Evolutionary conservation across 768 basidiomycete genomes (phyloP), one percentile per base, ranked within the genome.

Genomic region (Polyporus arcularius): DNA sequence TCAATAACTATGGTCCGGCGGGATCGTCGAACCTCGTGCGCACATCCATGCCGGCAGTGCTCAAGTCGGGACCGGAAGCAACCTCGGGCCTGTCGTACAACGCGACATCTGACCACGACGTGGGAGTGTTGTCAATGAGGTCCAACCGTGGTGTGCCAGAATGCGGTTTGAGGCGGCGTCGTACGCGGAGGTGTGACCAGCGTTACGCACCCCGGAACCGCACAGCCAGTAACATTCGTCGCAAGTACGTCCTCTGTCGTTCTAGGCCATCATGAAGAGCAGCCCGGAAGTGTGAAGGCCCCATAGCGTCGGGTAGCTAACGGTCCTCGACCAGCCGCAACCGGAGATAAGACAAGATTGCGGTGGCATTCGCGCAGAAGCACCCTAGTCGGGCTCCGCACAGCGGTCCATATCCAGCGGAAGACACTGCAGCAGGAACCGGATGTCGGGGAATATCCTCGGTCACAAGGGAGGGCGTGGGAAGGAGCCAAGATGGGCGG

Each of bases 41-140:
- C 11, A 35, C 35, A 35, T 1, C 35, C 35, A 35, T 35, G 35
- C 35, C 35, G 35, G 7, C 6, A 35, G 3, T 35, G 35, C 3
- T 11, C 35, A 35, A n/a, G 15, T 21, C 50, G 50, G 45, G 14
- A 32, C 26, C 55, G 49, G 60, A n/a, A 14, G 16, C 9, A 4
- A 18, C 26, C 39, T 47, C 55, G 42, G 49, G 16, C 26, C 50
- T 53, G 54, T 61, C 43, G 55, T 14, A 15, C 26, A 43, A n/a
- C 18, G 6, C 39, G 39, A 52, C 60, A 61, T 55, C 43, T 28
- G 60, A 50, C 50, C 60, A 40, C 21, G 35, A 28, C 60, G 60
- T 61, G 60, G 35, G 60, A 61, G 48, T 5, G 39, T 31, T 12
- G 18, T 9, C 21, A 26, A 26, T 26, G 21, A 26, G 21, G 21